Evolutionary conservation across 192 early-diverging fungal species (phyloP).

Genomic region (Paraglomus brasilianum): DNA sequence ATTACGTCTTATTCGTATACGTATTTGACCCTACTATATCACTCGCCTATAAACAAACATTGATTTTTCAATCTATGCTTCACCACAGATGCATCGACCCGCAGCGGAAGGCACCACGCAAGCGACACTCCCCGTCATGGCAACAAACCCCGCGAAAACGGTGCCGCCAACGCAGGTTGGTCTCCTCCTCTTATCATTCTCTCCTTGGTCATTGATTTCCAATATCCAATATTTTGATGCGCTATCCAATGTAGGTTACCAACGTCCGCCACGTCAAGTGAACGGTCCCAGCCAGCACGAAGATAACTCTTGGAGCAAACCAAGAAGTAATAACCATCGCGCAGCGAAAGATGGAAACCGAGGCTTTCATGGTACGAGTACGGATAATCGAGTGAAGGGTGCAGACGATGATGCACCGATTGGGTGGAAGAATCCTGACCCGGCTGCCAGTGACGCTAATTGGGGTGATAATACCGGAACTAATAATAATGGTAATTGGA

Average conservation of each 20-base stretch:
- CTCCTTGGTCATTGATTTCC: not conserved
- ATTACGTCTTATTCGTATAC: too few species aligned
- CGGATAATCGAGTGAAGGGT: not conserved
- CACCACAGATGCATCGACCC: too few species aligned
- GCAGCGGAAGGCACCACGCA: not conserved
- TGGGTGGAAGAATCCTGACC: constrained; percentile 1
- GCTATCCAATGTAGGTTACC: constrained; percentile 23
- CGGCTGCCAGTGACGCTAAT: constrained; percentile 3
- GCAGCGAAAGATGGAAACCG: not conserved
- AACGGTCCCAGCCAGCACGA: constrained; percentile 20
- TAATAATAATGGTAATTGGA: not conserved
- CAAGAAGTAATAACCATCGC: constrained; percentile 15
- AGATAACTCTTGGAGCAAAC: not conserved
- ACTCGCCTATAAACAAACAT: too few species aligned
- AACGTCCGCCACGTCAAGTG: constrained; percentile 31
- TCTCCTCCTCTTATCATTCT: not conserved
- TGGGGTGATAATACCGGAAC: constrained; percentile 7
- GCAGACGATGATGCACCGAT: not conserved
- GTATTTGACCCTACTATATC: too few species aligned
- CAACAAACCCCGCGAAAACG: constrained; percentile 21
- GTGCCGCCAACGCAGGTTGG: constrained; percentile 15
- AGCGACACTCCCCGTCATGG: constrained; percentile 12
- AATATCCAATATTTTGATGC: not conserved
- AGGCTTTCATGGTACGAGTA: not conserved
- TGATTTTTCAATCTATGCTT: too few species aligned